These are phyloP conservation scores for Solanum aculeatissimum DNA, from an alignment of 305 asterid species.

Conservation along the genomic window DNA sequence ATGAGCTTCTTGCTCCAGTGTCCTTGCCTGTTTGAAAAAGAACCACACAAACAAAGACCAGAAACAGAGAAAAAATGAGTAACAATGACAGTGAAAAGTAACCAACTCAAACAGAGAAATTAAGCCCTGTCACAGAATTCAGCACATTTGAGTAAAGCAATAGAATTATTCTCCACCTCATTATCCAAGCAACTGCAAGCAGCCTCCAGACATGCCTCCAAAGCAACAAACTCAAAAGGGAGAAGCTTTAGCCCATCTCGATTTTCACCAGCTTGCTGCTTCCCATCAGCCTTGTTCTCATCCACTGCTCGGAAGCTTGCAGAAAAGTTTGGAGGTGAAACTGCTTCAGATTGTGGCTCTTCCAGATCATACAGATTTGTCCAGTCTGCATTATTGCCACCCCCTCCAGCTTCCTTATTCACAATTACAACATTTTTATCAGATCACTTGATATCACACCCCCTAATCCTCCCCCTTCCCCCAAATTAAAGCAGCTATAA, in stretches of 20 bases:
- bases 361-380: conserved; percentile 69
- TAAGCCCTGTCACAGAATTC: neutral
- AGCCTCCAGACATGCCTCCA: conserved; percentile 97
- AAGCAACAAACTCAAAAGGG: conserved; percentile 92
- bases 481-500: neutral
- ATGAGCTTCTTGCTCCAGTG: conserved; percentile 96
- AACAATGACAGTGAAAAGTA: neutral
- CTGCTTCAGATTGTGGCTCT: conserved; percentile 44
- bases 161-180: conserved; percentile 35
- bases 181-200: conserved; percentile 92
- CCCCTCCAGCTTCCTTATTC: conserved; percentile 61
- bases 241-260: conserved; percentile 86
- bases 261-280: conserved; percentile 44
- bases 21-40: conserved; percentile 62
- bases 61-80: neutral
- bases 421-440: neutral
- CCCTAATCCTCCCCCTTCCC: neutral
- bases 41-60: conserved; percentile 1
- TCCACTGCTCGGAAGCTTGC: conserved; percentile 36
- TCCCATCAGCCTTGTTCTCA: conserved; percentile 46
- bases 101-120: neutral
- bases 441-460: neutral
- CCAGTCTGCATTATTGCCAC: conserved; percentile 66
- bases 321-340: conserved; percentile 36
- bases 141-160: neutral